Evolutionary conservation across 176 grass and related monocot species (phyloP).

Genomic region (Triticum timopheevii): DNA sequence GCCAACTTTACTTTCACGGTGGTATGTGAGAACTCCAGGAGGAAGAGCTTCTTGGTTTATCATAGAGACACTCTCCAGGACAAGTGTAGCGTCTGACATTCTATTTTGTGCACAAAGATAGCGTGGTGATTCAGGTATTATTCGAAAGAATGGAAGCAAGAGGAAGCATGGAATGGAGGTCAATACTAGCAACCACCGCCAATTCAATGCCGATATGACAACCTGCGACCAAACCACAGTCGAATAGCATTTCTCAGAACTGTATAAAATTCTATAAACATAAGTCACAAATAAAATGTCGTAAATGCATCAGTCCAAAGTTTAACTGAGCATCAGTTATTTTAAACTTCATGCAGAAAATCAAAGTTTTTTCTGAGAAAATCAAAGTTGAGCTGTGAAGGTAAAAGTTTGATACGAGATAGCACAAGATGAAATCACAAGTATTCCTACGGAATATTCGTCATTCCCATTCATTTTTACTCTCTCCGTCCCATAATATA

Average conservation of each 20-base stretch:
- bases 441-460: background rate
- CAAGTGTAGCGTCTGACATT: slow-evolving; percentile 37
- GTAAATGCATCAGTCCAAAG: background rate
- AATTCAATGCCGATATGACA: slow-evolving; percentile 46
- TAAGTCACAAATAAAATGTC: background rate
- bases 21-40: slow-evolving; percentile 50
- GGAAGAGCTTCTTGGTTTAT: slow-evolving; percentile 51
- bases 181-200: slow-evolving; percentile 66
- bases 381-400: slow-evolving; percentile 15
- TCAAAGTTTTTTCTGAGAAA: background rate
- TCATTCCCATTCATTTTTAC: background rate
- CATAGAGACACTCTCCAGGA: slow-evolving; percentile 58
- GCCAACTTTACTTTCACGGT: slow-evolving; percentile 11
- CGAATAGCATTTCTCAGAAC: background rate
- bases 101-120: slow-evolving; percentile 57
- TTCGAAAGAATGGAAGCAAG: slow-evolving; percentile 52
- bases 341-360: background rate
- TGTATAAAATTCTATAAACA: background rate
- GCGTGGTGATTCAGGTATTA: slow-evolving; percentile 61
- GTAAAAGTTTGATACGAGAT: background rate
- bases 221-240: slow-evolving; percentile 27
- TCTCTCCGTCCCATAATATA: too few relatives aligned
- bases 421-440: background rate
- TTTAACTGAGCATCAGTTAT: background rate
- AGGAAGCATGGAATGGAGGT: slow-evolving; percentile 56